A percentile compares a stretch with the other conserved stretches of the same genome.
These are phyloP conservation scores for Amaranthus hypochondriacus DNA, from an alignment of 148 eudicot genomes.

Conservation along the genomic window DNA sequence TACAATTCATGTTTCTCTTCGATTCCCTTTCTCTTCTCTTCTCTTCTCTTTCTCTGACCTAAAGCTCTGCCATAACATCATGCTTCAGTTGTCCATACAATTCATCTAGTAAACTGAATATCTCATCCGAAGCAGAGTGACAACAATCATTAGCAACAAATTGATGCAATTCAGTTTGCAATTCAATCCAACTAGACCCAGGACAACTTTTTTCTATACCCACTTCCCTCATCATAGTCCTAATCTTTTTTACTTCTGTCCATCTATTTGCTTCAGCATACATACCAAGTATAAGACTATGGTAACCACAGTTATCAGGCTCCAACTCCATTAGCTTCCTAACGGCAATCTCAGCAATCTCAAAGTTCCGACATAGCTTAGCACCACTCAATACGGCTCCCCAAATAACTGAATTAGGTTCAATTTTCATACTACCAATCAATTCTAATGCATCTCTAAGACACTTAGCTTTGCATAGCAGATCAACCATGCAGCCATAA, in stretches of 20 bases:
- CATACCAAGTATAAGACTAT: constrained; percentile 28
- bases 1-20: too few species aligned
- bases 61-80: constrained; percentile 5
- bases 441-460: constrained; percentile 32
- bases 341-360: constrained; percentile 35
- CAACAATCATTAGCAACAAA: constrained; percentile 36
- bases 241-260: constrained; percentile 29
- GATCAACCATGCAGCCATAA: constrained; percentile 46
- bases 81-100: constrained; percentile 27
- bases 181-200: constrained; percentile 46
- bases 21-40: too few species aligned
- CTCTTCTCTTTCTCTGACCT: not conserved
- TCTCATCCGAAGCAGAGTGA: constrained; percentile 28
- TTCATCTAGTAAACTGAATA: constrained; percentile 26
- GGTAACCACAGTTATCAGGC: constrained; percentile 39
- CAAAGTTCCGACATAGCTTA: constrained; percentile 30
- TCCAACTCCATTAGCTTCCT: constrained; percentile 35
- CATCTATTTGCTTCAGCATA: constrained; percentile 38
- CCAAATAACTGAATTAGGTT: constrained; percentile 41
- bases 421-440: constrained; percentile 27
- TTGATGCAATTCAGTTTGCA: constrained; percentile 35
- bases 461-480: constrained; percentile 37
- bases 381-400: constrained; percentile 42
- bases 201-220: constrained; percentile 38
- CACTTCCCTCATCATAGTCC: constrained; percentile 29